phyloP scores from a whole-genome alignment of 75 land plant genomes.

The Picea sitchensis region DNA sequence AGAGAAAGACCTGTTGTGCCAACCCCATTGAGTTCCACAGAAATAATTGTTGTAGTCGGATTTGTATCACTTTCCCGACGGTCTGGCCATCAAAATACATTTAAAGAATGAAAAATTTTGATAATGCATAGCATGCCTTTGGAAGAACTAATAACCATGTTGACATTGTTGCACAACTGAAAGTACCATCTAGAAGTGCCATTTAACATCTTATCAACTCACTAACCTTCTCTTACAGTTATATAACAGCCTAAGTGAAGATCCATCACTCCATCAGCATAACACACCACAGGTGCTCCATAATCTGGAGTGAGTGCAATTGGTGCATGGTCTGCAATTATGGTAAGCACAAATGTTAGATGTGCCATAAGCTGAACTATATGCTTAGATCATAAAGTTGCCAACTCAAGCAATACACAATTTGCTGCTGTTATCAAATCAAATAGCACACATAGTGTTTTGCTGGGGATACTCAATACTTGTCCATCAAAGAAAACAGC shows the following conservation, averaged over 20 bases:
- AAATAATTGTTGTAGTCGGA: constrained; percentile 60
- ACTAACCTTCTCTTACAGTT: constrained; percentile 67
- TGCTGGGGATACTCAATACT: background rate
- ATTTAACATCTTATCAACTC: background rate
- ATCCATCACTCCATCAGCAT: constrained; percentile 87
- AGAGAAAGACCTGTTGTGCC: constrained; percentile 27
- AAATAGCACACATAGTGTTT: background rate
- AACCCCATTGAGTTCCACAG: constrained; percentile 34
- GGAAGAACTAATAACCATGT: background rate
- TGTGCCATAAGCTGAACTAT: background rate
- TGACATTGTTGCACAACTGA: background rate
- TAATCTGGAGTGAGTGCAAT: constrained; percentile 71
- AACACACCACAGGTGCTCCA: constrained; percentile 48
- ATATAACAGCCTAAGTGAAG: constrained; percentile 41
- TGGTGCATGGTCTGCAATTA: constrained; percentile 45
- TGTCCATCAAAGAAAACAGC: background rate
- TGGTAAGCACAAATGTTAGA: background rate
- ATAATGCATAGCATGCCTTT: background rate
- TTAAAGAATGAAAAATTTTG: background rate
- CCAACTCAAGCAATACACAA: background rate
- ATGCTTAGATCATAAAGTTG: background rate
- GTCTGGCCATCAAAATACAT: constrained; percentile 42
- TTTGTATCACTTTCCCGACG: constrained; percentile 49
- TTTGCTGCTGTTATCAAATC: background rate
- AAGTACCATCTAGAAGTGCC: background rate